A percentile compares a stretch with the other conserved stretches of the same genome.
Evolutionary conservation across 2,329 filamentous ascomycete genomes (phyloP).

Genomic region (Beauveria sp.): DNA sequence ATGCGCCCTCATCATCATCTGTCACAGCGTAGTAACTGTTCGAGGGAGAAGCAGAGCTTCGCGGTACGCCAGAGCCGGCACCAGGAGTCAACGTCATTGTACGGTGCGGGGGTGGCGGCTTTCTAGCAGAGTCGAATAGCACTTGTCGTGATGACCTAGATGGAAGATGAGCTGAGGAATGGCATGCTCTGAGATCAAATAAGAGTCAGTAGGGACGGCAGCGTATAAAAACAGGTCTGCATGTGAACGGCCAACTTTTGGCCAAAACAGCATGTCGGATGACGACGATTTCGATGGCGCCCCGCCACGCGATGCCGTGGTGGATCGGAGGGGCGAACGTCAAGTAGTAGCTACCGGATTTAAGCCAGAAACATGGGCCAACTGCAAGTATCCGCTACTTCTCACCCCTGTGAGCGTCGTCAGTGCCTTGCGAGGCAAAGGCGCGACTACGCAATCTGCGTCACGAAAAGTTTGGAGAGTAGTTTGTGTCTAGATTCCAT

Average conservation of each 20-base stretch:
- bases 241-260: background rate
- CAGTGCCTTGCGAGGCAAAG: slow-evolving; percentile 2
- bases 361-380: background rate
- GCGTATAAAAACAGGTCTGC: background rate
- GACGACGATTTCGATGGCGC: slow-evolving; percentile 3
- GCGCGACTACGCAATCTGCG: background rate
- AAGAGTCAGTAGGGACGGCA: background rate
- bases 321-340: background rate
- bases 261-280: background rate
- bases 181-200: background rate
- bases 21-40: slow-evolving; percentile 93
- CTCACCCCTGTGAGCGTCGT: slow-evolving; percentile 10
- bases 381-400: background rate
- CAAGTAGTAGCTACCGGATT: background rate
- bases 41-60: slow-evolving; percentile 47
- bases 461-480: background rate
- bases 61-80: background rate
- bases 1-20: slow-evolving; percentile 91
- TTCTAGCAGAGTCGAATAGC: background rate
- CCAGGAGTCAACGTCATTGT: background rate
- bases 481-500: too few species aligned
- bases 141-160: background rate
- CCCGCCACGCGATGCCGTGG: slow-evolving; percentile 4
- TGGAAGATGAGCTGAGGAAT: background rate
- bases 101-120: background rate